Evolutionary conservation across 345 rosid species (phyloP).

Genomic region (Citrus unshiu): DNA sequence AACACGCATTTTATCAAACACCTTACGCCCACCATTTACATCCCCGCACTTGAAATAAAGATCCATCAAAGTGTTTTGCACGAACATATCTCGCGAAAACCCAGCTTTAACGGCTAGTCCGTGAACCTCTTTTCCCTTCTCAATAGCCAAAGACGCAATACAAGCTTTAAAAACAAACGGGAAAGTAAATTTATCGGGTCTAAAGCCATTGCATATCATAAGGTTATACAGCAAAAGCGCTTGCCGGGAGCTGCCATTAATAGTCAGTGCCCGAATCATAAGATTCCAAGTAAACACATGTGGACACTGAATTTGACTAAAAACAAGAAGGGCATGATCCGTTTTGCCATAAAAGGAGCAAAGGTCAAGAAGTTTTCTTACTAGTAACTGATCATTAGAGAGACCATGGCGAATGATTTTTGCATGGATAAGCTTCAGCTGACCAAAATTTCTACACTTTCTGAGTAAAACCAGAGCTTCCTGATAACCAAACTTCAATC

Average conservation of each 20-base stretch:
- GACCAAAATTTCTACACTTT: conserved; percentile 43
- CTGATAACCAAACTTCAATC: conserved; percentile 25
- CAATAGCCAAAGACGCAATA: conserved; percentile 23
- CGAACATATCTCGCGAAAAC: conserved; percentile 40
- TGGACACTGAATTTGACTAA: conserved; percentile 41
- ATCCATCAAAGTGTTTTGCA: conserved; percentile 63
- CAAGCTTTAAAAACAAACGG: conserved; percentile 76
- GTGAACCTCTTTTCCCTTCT: conserved; percentile 52
- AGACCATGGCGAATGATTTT: conserved; percentile 48
- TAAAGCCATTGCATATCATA: conserved; percentile 44
- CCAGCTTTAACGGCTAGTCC: conserved; percentile 59
- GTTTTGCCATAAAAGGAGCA: conserved; percentile 41
- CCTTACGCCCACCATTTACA: conserved; percentile 34
- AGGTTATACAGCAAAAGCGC: conserved; percentile 54
- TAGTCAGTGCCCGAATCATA: conserved; percentile 52
- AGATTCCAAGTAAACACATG: conserved; percentile 66
- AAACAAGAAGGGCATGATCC: conserved; percentile 49
- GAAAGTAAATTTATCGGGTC: conserved; percentile 67
- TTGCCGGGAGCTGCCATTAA: conserved; percentile 34
- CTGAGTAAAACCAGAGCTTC: conserved; percentile 42
- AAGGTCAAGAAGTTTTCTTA: conserved; percentile 47
- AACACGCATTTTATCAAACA: conserved; percentile 54
- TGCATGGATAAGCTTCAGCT: conserved; percentile 56
- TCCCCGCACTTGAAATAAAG: conserved; percentile 56
- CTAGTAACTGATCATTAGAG: conserved; percentile 45